Conservation (phyloP, 2,329 filamentous ascomycete species). For the Corniculantispora saksenae region DNA sequence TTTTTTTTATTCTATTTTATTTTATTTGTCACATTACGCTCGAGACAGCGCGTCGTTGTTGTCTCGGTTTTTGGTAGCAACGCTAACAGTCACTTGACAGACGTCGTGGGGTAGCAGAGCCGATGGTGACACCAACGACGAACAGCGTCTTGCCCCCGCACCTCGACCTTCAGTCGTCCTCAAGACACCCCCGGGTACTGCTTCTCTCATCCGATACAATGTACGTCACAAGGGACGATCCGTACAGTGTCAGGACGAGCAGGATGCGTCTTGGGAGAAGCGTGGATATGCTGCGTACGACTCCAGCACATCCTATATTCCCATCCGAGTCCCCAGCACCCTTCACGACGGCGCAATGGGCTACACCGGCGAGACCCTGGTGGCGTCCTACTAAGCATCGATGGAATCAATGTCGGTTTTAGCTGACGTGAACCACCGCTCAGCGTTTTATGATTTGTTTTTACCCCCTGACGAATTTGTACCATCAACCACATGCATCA, state of each 20-base stretch:
- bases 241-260: slow-evolving; percentile 26
- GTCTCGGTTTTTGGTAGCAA: not conserved
- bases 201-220: slow-evolving; percentile 48
- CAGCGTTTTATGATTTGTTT: not conserved
- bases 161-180: slow-evolving; percentile 44
- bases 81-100: slow-evolving; percentile 46
- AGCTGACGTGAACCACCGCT: not conserved
- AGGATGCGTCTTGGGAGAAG: slow-evolving; percentile 33
- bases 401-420: not conserved
- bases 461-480: slow-evolving; percentile 13
- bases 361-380: slow-evolving; percentile 10
- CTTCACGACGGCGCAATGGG: slow-evolving; percentile 3
- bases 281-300: slow-evolving; percentile 36
- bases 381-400: slow-evolving; percentile 3
- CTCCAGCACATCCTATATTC: slow-evolving; percentile 38
- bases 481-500: slow-evolving; percentile 11
- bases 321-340: slow-evolving; percentile 26
- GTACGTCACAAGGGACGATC: slow-evolving; percentile 42
- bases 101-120: slow-evolving; percentile 95
- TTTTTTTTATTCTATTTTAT: slow-evolving; percentile 17
- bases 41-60: slow-evolving; percentile 3
- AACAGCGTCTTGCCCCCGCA: slow-evolving; percentile 61
- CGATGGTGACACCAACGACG: slow-evolving; percentile 84
- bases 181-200: slow-evolving; percentile 47
- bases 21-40: not conserved